Conservation (phyloP, 1,284 basidiomycete species). For the Veloboletus limbatus region DNA sequence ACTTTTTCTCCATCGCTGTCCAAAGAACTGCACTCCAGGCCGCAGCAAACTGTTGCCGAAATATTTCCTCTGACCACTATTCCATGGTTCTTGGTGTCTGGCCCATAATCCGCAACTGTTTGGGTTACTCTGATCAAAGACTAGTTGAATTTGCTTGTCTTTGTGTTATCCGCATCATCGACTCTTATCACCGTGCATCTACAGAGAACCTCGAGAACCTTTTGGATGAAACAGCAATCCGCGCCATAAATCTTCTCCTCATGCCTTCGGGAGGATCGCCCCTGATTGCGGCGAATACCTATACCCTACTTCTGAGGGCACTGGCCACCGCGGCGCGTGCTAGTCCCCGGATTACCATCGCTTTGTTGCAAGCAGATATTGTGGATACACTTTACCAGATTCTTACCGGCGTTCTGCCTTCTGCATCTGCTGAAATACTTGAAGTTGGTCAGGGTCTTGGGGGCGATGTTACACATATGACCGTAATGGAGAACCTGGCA, state of each 20-base stretch:
- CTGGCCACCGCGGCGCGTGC: conserved; percentile 82
- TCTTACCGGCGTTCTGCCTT: conserved; percentile 85
- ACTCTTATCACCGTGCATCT: conserved; percentile 83
- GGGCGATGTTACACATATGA: conserved; percentile 90
- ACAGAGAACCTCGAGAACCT: conserved; percentile 83
- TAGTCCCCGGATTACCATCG: conserved; percentile 82
- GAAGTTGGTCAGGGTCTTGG: conserved; percentile 69
- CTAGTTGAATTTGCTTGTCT: conserved; percentile 92
- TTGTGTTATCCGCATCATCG: conserved; percentile 89
- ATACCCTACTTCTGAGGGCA: conserved; percentile 83
- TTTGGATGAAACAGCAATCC: conserved; percentile 79
- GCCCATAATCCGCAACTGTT: conserved; percentile 88
- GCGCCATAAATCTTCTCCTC: conserved; percentile 81
- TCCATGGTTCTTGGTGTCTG: conserved; percentile 85
- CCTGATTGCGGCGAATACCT: conserved; percentile 80
- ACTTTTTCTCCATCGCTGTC: conserved; percentile 96
- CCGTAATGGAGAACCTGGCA: conserved; percentile 95
- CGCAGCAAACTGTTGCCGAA: conserved; percentile 92
- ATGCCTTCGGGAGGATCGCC: conserved; percentile 85
- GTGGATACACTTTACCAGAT: conserved; percentile 92
- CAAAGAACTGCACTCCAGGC: conserved; percentile 96
- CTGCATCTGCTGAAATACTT: conserved; percentile 59
- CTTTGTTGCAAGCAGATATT: conserved; percentile 86
- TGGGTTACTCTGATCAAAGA: conserved; percentile 88
- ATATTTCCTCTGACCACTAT: conserved; percentile 84